These are phyloP conservation scores for Pseudonitzschia multiseries DNA, from an alignment of 108 stramenopile species.

Conservation along the genomic window DNA sequence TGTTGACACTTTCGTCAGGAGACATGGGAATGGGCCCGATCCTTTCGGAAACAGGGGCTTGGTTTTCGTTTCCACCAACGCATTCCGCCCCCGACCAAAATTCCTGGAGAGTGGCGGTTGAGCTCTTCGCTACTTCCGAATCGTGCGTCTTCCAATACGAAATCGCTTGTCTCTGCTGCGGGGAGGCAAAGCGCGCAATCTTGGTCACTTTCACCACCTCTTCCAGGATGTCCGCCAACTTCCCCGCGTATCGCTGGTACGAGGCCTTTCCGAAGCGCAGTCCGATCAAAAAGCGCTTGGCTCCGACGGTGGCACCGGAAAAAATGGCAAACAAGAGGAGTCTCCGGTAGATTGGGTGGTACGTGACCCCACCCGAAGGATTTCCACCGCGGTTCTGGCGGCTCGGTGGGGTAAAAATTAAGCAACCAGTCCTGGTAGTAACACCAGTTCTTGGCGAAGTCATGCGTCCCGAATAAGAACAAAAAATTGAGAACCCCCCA, in stretches of 20 bases:
- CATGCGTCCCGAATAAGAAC: conserved; percentile 9
- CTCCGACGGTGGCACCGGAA: conserved; percentile 33
- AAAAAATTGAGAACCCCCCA: conserved; percentile 33
- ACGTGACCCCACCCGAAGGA: conserved; percentile 37
- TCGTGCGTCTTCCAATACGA: too few relatives aligned
- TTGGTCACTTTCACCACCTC: conserved; percentile 52
- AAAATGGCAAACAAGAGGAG: conserved; percentile 32
- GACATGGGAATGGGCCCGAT: not conserved
- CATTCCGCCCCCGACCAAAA: not conserved
- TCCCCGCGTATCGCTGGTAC: conserved; percentile 47
- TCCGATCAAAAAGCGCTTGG: conserved; percentile 50
- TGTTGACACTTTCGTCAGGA: too few relatives aligned
- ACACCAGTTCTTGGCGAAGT: conserved; percentile 38
- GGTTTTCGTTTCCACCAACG: not conserved
- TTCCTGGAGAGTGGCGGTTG: too few relatives aligned
- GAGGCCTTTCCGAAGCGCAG: conserved; percentile 43
- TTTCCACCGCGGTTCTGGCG: conserved; percentile 47
- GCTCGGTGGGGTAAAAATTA: conserved; percentile 13
- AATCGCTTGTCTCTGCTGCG: not conserved
- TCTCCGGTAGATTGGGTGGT: not conserved
- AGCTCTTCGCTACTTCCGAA: too few relatives aligned
- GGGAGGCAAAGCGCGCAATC: conserved; percentile 28
- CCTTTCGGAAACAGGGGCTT: not conserved
- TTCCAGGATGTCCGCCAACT: conserved; percentile 48
- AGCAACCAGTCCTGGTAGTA: not conserved